Conservation (phyloP, 768 basidiomycete genomes). For the Russula sp. region DNA sequence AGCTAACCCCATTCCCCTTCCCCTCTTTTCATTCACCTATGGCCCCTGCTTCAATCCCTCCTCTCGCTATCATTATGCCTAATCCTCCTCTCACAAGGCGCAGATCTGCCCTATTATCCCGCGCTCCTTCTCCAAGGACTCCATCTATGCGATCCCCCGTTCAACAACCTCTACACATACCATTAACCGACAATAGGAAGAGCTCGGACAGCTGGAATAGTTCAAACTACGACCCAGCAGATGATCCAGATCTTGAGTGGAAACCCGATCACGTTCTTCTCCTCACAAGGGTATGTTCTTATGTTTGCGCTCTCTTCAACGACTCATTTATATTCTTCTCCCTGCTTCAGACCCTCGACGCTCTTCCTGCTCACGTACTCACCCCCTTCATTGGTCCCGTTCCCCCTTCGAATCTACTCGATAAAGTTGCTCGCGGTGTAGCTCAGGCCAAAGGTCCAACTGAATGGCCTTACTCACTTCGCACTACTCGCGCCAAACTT, state of each 20-base stretch:
- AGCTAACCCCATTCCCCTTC: constrained; percentile 13
- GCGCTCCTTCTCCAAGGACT: constrained; percentile 41
- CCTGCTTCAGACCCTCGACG: constrained; percentile 61
- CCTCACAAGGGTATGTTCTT: constrained; percentile 50
- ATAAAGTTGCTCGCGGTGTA: constrained; percentile 78
- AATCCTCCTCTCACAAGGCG: constrained; percentile 47
- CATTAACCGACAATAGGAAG: constrained; percentile 43
- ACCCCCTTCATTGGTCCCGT: constrained; percentile 82
- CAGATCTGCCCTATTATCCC: constrained; percentile 44
- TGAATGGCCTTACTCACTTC: constrained; percentile 79
- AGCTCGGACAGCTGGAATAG: constrained; percentile 84
- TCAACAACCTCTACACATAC: constrained; percentile 47
- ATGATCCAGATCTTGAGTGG: constrained; percentile 66
- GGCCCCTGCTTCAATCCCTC: constrained; percentile 41
- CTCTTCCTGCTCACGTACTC: constrained; percentile 73
- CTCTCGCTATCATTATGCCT: constrained; percentile 56
- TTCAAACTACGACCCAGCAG: constrained; percentile 57
- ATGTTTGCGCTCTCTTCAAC: constrained; percentile 6
- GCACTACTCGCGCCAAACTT: constrained; percentile 75
- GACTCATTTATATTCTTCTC: constrained; percentile 12
- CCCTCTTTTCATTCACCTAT: constrained; percentile 25
- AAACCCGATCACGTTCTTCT: constrained; percentile 63
- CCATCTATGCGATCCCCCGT: constrained; percentile 52
- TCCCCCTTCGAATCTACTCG: constrained; percentile 78
- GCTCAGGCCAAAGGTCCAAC: constrained; percentile 62